Percentiles rank a stretch among this genome's conserved stretches.
Conservation (phyloP, 352 stramenopile species). For the Salisapilia sapeloensis region DNA sequence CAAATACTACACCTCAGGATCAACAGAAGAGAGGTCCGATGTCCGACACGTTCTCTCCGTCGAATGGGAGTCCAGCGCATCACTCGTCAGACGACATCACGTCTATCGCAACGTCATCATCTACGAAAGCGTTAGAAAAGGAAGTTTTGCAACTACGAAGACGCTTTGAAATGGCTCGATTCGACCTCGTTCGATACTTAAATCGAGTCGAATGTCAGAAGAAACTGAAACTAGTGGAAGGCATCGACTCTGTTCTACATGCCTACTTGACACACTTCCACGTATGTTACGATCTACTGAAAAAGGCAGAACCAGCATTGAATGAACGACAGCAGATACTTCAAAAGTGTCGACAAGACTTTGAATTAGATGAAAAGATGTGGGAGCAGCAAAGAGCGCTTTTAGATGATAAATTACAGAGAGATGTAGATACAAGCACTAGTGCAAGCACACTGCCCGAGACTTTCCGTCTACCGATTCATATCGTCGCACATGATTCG, state of each 20-base stretch:
- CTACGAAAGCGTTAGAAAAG: slow-evolving; percentile 27
- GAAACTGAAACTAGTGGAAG: slow-evolving; percentile 72
- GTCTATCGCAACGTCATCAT: neutral
- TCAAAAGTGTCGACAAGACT: slow-evolving; percentile 38
- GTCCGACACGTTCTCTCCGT: no score
- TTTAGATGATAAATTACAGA: slow-evolving; percentile 30
- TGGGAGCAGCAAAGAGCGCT: slow-evolving; percentile 47
- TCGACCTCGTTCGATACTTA: slow-evolving; percentile 70
- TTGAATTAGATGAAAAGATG: slow-evolving; percentile 61
- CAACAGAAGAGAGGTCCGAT: slow-evolving; percentile 1
- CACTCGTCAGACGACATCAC: no score
- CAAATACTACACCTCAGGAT: slow-evolving; percentile 6
- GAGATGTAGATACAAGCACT: slow-evolving; percentile 19
- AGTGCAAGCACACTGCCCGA: slow-evolving; percentile 7
- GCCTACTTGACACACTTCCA: slow-evolving; percentile 68
- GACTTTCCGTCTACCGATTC: slow-evolving; percentile 45
- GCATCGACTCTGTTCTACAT: slow-evolving; percentile 72
- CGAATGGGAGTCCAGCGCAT: slow-evolving; percentile 5
- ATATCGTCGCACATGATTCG: slow-evolving; percentile 62
- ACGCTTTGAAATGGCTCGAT: slow-evolving; percentile 68
- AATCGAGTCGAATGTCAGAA: slow-evolving; percentile 74
- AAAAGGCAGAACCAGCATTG: slow-evolving; percentile 51
- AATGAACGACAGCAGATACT: slow-evolving; percentile 52
- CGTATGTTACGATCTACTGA: slow-evolving; percentile 62
- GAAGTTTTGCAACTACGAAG: slow-evolving; percentile 39